Base-by-base conservation (phyloP, 1,284 basidiomycete genomes). In the Neonothopanus nambi region DNA sequence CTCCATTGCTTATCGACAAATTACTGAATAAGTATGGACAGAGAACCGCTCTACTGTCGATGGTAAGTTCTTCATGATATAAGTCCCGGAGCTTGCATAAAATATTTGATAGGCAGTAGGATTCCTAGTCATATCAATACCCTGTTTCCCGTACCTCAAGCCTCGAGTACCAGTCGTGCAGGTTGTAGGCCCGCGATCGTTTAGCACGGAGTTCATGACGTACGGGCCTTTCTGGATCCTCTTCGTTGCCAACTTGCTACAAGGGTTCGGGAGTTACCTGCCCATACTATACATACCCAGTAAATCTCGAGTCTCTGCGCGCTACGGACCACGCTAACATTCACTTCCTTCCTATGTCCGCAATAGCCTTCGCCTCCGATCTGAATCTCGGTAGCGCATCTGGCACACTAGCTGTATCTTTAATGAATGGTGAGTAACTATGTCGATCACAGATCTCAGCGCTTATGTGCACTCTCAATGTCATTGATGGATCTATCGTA, bases 261-360 rank as follows among this genome's bases (percentile, higher is more conserved):
- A 57, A 39, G 56, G 33, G 17, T 36, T 57, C 15, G 56, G 52
- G 18, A 57, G 48, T 40, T 57, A 52, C 41, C 30, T 57, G 33
- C 56, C 56, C 30, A 40, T 50, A 15, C 36, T 57, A 39, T 57
- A 55, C 45, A 37, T 57, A 21, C 56, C 56, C 7, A 48, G 56
- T 57, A 15, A 21, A 49, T 48, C 8, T 51, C n/a, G n/a, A n/a
- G n/a, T n/a, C 15, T 30, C n/a, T n/a, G n/a, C n/a, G 8, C 20
- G 5, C 39, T 30, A 26, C 6, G 15, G 3, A 17, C 13, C 8
- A 17, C 28, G 4, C 28, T 15, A 18, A 23, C 3, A 37, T 11
- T 23, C 18, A 37, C 18, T n/a, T n/a, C n/a, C n/a, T n/a, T n/a
- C n/a, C n/a, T n/a, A n/a, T n/a, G n/a, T n/a, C 23, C 37, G 9